Percentiles rank a stretch among this genome's conserved stretches.
Conservation (phyloP, 768 basidiomycete species). For the Amanita rubescens region DNA sequence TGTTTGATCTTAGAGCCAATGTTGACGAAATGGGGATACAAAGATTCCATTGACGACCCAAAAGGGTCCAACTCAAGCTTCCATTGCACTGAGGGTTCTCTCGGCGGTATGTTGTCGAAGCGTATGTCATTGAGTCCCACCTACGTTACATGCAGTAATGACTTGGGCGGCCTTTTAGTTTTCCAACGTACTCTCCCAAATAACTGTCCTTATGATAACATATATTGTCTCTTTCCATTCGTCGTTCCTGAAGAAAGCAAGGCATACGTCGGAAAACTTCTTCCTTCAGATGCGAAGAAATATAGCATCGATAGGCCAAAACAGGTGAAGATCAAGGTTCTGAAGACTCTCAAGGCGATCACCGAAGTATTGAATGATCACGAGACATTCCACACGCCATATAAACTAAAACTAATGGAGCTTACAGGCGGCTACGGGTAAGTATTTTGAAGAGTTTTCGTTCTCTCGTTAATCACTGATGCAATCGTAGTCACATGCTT, state of each 20-base stretch:
- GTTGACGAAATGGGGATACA: conserved; percentile 17
- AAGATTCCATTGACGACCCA: conserved; percentile 15
- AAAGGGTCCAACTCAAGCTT: too few relatives aligned
- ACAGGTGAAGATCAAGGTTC: conserved; percentile 1
- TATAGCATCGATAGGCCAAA: conserved; percentile 8
- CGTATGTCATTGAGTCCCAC: conserved; percentile 9
- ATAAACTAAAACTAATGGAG: conserved; percentile 9
- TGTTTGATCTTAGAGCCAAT: neutral
- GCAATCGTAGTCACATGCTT: conserved; percentile 12
- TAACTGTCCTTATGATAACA: conserved; percentile 16
- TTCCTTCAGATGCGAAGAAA: neutral
- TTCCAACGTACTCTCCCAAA: conserved; percentile 18
- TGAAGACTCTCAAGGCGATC: conserved; percentile 12
- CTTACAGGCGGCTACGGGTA: conserved; percentile 18
- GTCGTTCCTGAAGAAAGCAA: conserved; percentile 5
- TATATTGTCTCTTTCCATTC: conserved; percentile 19
- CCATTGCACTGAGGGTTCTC: conserved; percentile 12
- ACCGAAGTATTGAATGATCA: conserved; percentile 15
- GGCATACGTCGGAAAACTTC: neutral
- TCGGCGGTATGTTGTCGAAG: conserved; percentile 15
- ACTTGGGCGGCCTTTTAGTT: conserved; percentile 12
- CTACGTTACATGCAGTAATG: neutral
- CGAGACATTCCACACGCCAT: conserved; percentile 10
- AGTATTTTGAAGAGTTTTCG: too few relatives aligned
- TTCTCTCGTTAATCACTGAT: too few relatives aligned